Percentiles rank a stretch among this genome's conserved stretches.
Evolutionary conservation across 164 flowering plant genomes (phyloP).

Genomic region (Stephania yunnanensis): DNA sequence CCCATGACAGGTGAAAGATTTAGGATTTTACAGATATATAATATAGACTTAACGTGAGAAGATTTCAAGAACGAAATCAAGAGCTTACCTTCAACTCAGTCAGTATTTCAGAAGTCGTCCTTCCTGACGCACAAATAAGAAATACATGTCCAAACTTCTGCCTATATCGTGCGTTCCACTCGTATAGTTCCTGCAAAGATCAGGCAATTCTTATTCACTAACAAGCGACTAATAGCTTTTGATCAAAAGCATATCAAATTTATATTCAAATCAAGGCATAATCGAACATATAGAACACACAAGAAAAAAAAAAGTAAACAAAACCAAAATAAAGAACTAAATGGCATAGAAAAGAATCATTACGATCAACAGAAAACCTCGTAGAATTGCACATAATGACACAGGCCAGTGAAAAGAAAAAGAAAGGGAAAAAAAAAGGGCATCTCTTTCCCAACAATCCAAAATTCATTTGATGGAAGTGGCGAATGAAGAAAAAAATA

Average conservation of each 20-base stretch:
- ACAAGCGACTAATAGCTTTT: not conserved
- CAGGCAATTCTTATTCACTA: not conserved
- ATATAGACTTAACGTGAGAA: not conserved
- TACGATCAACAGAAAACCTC: too few species aligned
- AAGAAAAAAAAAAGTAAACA: not conserved
- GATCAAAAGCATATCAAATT: not conserved
- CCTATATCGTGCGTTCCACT: slow-evolving; percentile 72
- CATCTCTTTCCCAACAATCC: not conserved
- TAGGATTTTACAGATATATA: not conserved
- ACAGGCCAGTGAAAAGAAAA: too few species aligned
- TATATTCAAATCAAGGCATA: not conserved
- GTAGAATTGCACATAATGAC: too few species aligned
- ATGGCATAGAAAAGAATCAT: too few species aligned
- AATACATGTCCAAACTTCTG: slow-evolving; percentile 87
- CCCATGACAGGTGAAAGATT: not conserved
- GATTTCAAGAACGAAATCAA: not conserved
- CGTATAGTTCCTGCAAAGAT: slow-evolving; percentile 55
- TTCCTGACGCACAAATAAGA: slow-evolving; percentile 87
- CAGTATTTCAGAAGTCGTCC: slow-evolving; percentile 74
- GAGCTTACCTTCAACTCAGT: slow-evolving; percentile 63
- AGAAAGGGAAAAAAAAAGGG: too few species aligned
- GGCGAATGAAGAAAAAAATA: too few species aligned
- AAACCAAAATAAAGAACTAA: not conserved
- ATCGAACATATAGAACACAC: not conserved
- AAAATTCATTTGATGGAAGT: too few species aligned